Percentiles rank a stretch among this genome's conserved stretches.
phyloP scores from a whole-genome alignment of 441 rosid species.

The Gossypium armourianum region DNA sequence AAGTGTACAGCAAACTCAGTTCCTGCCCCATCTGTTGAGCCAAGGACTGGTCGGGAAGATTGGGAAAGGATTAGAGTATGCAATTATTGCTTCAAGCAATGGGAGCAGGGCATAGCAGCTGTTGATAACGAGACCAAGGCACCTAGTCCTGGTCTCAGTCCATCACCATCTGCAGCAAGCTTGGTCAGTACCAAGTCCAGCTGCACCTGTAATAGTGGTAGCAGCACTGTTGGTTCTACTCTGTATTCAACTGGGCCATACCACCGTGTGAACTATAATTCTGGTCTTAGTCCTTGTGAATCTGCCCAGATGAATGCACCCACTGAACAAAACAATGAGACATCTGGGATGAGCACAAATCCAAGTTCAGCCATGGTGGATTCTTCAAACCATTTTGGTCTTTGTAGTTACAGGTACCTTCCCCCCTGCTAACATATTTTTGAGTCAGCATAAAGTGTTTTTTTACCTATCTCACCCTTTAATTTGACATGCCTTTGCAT shows the following conservation, averaged over 20 bases:
- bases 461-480: neutral
- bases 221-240: slow-evolving; percentile 39
- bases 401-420: slow-evolving; percentile 40
- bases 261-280: slow-evolving; percentile 29
- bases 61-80: slow-evolving; percentile 51
- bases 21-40: slow-evolving; percentile 40
- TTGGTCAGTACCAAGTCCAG: slow-evolving; percentile 43
- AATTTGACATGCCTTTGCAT: neutral
- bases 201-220: slow-evolving; percentile 42
- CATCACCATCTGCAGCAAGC: slow-evolving; percentile 48
- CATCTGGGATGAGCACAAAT: slow-evolving; percentile 26
- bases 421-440: neutral
- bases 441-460: neutral
- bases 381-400: slow-evolving; percentile 34
- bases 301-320: slow-evolving; percentile 30
- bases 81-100: slow-evolving; percentile 56
- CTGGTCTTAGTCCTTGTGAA: slow-evolving; percentile 26
- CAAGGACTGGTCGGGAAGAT: slow-evolving; percentile 34
- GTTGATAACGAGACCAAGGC: slow-evolving; percentile 36
- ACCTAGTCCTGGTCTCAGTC: slow-evolving; percentile 35
- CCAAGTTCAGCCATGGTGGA: slow-evolving; percentile 22
- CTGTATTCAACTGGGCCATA: slow-evolving; percentile 32
- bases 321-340: slow-evolving; percentile 27
- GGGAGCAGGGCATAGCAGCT: slow-evolving; percentile 37
- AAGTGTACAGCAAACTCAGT: slow-evolving; percentile 52